Percentiles rank a stretch among this genome's conserved stretches.
Conservation (phyloP, 805 yeast genomes). For the Candida montana region DNA sequence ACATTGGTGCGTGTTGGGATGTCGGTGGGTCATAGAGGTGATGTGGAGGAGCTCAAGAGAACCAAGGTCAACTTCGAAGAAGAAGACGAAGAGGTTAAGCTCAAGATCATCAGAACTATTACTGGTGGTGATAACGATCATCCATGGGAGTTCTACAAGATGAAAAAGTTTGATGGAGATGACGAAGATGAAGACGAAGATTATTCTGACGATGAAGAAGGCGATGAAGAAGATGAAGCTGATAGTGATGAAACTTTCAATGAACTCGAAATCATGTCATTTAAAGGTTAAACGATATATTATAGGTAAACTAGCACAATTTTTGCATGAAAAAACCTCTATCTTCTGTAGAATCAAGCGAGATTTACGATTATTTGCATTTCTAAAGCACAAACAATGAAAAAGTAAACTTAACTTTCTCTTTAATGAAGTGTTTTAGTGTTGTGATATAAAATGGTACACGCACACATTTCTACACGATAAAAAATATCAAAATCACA, state of each 20-base stretch:
- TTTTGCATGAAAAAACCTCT: too few relatives aligned
- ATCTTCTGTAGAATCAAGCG: too few relatives aligned
- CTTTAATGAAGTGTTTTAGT: too few relatives aligned
- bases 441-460: too few relatives aligned
- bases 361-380: too few relatives aligned
- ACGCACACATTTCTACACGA: too few relatives aligned
- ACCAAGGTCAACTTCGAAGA: constrained; percentile 39
- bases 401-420: too few relatives aligned
- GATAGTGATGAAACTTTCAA: neutral
- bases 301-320: too few relatives aligned
- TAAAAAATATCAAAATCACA: neutral
- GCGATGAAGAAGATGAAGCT: neutral
- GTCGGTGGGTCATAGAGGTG: constrained; percentile 76
- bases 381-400: too few relatives aligned
- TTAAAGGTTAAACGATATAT: neutral
- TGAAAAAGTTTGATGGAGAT: constrained; percentile 17
- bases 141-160: constrained; percentile 25
- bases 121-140: constrained; percentile 44
- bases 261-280: neutral
- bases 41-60: constrained; percentile 43
- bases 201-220: constrained; percentile 5
- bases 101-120: constrained; percentile 49
- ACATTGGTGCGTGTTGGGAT: constrained; percentile 86
- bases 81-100: constrained; percentile 40
- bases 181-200: constrained; percentile 4